Evolutionary conservation across 495 filamentous ascomycete genomes (phyloP).

Genomic region (Penicillium alfredii): DNA sequence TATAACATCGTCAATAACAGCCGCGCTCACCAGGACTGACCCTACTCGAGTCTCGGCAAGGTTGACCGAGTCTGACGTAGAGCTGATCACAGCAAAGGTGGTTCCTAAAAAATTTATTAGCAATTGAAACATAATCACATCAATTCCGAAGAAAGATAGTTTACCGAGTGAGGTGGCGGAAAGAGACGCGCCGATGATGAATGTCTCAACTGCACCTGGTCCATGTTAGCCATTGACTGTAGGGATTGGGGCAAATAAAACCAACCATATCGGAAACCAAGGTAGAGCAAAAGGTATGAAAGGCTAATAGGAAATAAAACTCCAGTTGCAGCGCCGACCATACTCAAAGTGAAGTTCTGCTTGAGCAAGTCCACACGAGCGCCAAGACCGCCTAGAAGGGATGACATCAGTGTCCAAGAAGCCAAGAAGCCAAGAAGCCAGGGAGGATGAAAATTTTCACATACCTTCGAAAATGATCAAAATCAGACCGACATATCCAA

Average conservation of each 20-base stretch:
- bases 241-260: no score
- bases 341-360: constrained; percentile 27
- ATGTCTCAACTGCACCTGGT: constrained; percentile 31
- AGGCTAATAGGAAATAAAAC: constrained; percentile 29
- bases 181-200: constrained; percentile 30
- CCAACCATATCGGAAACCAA: constrained; percentile 29
- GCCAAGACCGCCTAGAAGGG: constrained; percentile 25
- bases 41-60: constrained; percentile 29
- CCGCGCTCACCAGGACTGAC: constrained; percentile 48
- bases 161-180: constrained; percentile 32
- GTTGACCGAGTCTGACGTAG: constrained; percentile 20
- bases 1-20: constrained; percentile 78
- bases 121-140: neutral
- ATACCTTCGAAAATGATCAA: constrained; percentile 34
- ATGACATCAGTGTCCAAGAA: constrained; percentile 12
- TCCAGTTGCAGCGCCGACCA: constrained; percentile 27
- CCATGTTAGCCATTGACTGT: constrained; percentile 6
- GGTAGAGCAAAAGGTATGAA: constrained; percentile 26
- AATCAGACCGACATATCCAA: constrained; percentile 35
- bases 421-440: constrained; percentile 3
- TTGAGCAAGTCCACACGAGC: constrained; percentile 29
- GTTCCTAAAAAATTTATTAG: constrained; percentile 17
- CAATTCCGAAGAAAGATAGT: neutral
- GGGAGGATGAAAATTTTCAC: neutral
- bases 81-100: constrained; percentile 30